Conservation (phyloP, 345 rosid genomes). For the Eutrema heterophyllum region DNA sequence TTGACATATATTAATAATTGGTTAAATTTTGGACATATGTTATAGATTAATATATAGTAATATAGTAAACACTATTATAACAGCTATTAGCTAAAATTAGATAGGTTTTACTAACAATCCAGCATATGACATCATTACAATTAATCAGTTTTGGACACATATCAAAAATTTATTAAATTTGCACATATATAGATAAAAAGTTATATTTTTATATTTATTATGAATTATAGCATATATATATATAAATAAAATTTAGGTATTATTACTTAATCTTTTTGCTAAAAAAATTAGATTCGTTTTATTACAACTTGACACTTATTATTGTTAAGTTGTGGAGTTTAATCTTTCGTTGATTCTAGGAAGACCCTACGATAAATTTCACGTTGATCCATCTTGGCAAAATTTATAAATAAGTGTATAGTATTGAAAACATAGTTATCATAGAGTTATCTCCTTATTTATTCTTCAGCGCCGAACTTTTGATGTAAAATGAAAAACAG, state of each 20-base stretch:
- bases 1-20: neutral
- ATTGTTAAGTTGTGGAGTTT: neutral
- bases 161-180: neutral
- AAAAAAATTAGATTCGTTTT: neutral
- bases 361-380: too few species aligned
- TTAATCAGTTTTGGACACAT: neutral
- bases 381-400: too few species aligned
- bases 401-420: too few species aligned
- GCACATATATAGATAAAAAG: neutral
- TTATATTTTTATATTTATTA: neutral
- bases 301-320: neutral
- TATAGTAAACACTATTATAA: neutral
- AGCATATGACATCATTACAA: neutral
- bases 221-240: neutral
- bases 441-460: too few species aligned
- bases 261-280: neutral
- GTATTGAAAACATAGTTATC: too few species aligned
- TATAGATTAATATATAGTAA: neutral
- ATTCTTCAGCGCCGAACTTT: too few species aligned
- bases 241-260: neutral
- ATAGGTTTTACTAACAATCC: neutral
- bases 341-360: neutral
- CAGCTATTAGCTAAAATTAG: neutral
- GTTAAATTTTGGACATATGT: neutral
- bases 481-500: too few species aligned